A percentile compares a stretch with the other conserved stretches of the same genome.
Evolutionary conservation across 768 basidiomycete genomes (phyloP).

Genomic region (Rhodotorula graminis): DNA sequence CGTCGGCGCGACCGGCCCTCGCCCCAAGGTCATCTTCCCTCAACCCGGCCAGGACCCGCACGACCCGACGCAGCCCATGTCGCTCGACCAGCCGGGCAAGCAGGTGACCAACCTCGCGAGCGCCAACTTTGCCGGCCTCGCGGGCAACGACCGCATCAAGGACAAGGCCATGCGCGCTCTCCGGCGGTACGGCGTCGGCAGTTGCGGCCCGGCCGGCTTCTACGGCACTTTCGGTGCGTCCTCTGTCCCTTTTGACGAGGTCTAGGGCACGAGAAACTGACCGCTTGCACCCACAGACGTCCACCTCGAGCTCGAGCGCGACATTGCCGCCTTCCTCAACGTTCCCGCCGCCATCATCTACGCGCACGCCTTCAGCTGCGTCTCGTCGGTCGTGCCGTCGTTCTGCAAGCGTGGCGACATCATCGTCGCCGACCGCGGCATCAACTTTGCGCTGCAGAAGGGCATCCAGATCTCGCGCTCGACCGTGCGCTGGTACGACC

Average conservation of each 20-base stretch:
- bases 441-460: constrained; percentile 92
- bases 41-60: constrained; percentile 38
- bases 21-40: constrained; percentile 61
- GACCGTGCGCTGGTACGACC: constrained; percentile 90
- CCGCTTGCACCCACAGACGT: constrained; percentile 59
- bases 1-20: constrained; percentile 72
- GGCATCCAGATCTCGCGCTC: constrained; percentile 89
- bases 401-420: constrained; percentile 97
- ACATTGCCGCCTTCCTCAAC: constrained; percentile 85
- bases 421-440: constrained; percentile 95
- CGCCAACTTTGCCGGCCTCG: constrained; percentile 84
- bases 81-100: constrained; percentile 55
- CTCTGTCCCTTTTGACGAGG: neutral
- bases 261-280: neutral
- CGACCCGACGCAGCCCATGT: constrained; percentile 30
- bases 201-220: constrained; percentile 94
- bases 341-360: constrained; percentile 86
- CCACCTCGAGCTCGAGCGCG: constrained; percentile 79
- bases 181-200: constrained; percentile 83
- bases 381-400: constrained; percentile 89
- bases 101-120: constrained; percentile 77
- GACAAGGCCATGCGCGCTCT: constrained; percentile 76
- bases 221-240: constrained; percentile 86
- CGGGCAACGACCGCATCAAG: constrained; percentile 81
- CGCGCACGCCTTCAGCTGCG: constrained; percentile 85